A percentile compares a stretch with the other conserved stretches of the same genome.
Conservation (phyloP, 495 filamentous ascomycete genomes). For the Neohortaea acidophila region DNA sequence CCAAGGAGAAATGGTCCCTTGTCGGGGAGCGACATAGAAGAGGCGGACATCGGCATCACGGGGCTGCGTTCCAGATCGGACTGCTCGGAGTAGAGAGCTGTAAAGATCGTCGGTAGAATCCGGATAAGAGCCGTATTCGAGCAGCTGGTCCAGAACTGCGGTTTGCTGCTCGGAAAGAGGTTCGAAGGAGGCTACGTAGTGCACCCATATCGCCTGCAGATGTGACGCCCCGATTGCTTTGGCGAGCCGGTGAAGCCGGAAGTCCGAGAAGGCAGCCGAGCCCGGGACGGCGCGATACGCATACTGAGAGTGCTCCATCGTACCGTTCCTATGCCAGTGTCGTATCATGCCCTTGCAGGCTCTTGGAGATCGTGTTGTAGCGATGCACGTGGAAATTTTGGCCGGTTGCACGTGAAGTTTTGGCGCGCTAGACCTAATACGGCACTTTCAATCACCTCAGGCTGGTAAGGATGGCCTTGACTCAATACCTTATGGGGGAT, state of each 20-base stretch:
- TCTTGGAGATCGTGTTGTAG: too few species aligned
- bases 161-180: constrained; percentile 26
- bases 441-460: too few species aligned
- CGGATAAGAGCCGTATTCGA: constrained; percentile 44
- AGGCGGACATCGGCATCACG: constrained; percentile 28
- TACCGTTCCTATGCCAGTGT: too few species aligned
- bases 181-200: constrained; percentile 32
- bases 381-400: too few species aligned
- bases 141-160: constrained; percentile 41
- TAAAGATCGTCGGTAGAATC: constrained; percentile 25
- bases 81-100: constrained; percentile 23
- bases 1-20: constrained; percentile 86
- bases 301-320: constrained; percentile 21
- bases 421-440: too few species aligned
- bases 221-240: constrained; percentile 35
- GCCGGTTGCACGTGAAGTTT: too few species aligned
- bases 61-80: constrained; percentile 25
- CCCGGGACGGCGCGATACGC: constrained; percentile 20
- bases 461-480: too few species aligned
- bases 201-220: constrained; percentile 48
- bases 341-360: too few species aligned
- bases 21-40: constrained; percentile 62
- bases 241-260: constrained; percentile 26
- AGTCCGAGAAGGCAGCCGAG: constrained; percentile 27
- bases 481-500: too few species aligned